Conservation (phyloP, 192 early-diverging fungal species). For the Linnemannia exigua region DNA sequence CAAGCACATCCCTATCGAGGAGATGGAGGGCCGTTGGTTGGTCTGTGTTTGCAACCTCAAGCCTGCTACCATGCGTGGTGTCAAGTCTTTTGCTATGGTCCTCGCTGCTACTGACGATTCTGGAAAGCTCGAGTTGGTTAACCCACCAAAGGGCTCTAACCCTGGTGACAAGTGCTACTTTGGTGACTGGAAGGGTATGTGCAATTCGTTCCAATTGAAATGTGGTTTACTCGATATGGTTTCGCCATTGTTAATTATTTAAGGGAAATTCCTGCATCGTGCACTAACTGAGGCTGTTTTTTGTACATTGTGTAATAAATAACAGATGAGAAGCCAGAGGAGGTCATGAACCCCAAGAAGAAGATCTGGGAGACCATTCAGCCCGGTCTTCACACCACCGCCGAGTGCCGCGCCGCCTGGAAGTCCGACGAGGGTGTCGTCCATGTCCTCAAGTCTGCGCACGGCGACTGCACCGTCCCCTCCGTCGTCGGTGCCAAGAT, state of each 20-base stretch:
- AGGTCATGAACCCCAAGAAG: constrained; percentile 96
- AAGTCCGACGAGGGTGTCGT: constrained; percentile 67
- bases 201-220: no score
- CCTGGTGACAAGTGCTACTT: constrained; percentile 95
- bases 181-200: constrained; percentile 85
- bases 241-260: constrained; percentile 14
- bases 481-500: constrained; percentile 77
- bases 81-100: constrained; percentile 97
- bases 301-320: neutral
- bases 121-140: constrained; percentile 93
- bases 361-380: constrained; percentile 98
- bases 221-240: neutral
- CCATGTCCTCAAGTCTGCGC: constrained; percentile 59
- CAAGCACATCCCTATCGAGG: constrained; percentile 89
- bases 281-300: no score
- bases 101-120: constrained; percentile 89
- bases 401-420: constrained; percentile 76
- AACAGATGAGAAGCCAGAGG: constrained; percentile 79
- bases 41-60: constrained; percentile 95
- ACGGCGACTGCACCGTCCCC: constrained; percentile 70
- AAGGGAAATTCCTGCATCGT: no score
- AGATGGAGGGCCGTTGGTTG: constrained; percentile 83
- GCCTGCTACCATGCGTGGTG: constrained; percentile 93
- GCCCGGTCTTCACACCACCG: constrained; percentile 84
- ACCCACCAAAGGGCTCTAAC: constrained; percentile 85